A percentile compares a stretch with the other conserved stretches of the same genome.
phyloP scores from a whole-genome alignment of 768 basidiomycete species.

The Macrolepiota fuliginosa region DNA sequence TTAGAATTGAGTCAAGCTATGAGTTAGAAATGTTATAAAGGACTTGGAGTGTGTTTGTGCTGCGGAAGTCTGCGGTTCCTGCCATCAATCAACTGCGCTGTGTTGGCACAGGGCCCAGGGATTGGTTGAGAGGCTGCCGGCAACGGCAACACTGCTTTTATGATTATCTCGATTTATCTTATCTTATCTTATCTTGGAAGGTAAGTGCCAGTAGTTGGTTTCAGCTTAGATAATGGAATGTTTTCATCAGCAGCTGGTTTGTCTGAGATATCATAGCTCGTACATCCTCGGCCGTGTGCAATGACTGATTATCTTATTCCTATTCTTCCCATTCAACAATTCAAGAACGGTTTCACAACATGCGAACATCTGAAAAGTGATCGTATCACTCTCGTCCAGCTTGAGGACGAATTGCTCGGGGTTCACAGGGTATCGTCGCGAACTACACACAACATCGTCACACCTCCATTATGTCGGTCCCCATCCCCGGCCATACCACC shows the following conservation, averaged over 20 bases:
- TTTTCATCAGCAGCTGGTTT: too few relatives aligned
- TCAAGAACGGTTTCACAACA: conserved; percentile 43
- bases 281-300: not conserved
- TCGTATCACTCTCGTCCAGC: conserved; percentile 25
- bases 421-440: conserved; percentile 44
- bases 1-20: not conserved
- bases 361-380: conserved; percentile 22
- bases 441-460: conserved; percentile 32
- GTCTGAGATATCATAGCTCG: not conserved
- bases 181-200: too few relatives aligned
- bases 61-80: conserved; percentile 1
- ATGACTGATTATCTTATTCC: conserved; percentile 23
- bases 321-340: conserved; percentile 24
- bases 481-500: conserved; percentile 7
- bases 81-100: not conserved
- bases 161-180: too few relatives aligned
- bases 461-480: conserved; percentile 15
- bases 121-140: too few relatives aligned
- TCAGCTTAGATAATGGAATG: too few relatives aligned
- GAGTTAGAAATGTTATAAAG: not conserved
- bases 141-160: too few relatives aligned
- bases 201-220: too few relatives aligned
- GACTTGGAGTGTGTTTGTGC: not conserved
- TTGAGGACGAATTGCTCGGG: conserved; percentile 43
- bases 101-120: not conserved